A percentile compares a stretch with the other conserved stretches of the same genome.
phyloP scores from a whole-genome alignment of 768 basidiomycete species.

The Inosperma sp. region DNA sequence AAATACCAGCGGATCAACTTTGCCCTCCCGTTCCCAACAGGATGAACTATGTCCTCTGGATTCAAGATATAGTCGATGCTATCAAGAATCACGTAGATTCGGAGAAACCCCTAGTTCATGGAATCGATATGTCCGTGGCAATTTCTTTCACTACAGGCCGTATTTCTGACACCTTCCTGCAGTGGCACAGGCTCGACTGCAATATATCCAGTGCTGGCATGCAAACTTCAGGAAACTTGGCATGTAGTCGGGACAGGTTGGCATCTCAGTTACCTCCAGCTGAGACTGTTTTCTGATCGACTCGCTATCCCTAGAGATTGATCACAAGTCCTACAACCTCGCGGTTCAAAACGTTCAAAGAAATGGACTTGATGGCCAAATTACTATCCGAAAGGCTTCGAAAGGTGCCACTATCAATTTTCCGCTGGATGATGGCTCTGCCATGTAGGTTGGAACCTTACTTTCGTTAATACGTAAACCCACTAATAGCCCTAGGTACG shows the following conservation, averaged over 20 bases:
- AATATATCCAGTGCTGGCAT: constrained; percentile 81
- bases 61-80: constrained; percentile 76
- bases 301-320: constrained; percentile 53
- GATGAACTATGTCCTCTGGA: constrained; percentile 84
- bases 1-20: constrained; percentile 64
- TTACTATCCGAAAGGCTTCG: constrained; percentile 42
- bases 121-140: constrained; percentile 66
- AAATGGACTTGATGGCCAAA: constrained; percentile 52
- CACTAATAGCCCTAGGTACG: constrained; percentile 39
- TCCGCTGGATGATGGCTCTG: constrained; percentile 26
- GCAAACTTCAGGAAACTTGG: constrained; percentile 50
- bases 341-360: constrained; percentile 53
- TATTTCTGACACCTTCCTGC: constrained; percentile 1
- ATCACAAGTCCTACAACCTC: constrained; percentile 50
- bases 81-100: too few species aligned
- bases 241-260: constrained; percentile 66
- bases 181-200: constrained; percentile 91
- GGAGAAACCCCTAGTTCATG: too few species aligned
- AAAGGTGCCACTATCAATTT: constrained; percentile 43
- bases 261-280: not conserved
- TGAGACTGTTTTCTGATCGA: not conserved
- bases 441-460: constrained; percentile 13
- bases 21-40: constrained; percentile 79
- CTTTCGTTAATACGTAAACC: not conserved
- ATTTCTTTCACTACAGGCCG: not conserved